phyloP scores from a whole-genome alignment of 805 yeast genomes.

The Cephaloascus albidus region DNA sequence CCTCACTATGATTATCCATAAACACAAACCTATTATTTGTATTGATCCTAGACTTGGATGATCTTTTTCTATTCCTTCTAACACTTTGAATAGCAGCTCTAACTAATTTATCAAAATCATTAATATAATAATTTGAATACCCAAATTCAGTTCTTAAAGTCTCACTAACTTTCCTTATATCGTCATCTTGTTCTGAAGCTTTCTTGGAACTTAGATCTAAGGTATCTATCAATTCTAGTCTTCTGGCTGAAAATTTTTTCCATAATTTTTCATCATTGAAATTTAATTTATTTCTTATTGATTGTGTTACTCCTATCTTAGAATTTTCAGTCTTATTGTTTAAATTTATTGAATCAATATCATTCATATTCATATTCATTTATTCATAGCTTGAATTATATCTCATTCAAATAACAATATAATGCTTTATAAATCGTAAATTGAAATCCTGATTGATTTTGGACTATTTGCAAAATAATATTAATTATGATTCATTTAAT shows the following conservation, averaged over 20 bases:
- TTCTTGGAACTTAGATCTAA: constrained; percentile 54
- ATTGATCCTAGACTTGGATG: constrained; percentile 17
- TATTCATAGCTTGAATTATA: no score
- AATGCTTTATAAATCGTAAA: no score
- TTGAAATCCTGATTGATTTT: no score
- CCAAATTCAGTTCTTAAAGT: constrained; percentile 71
- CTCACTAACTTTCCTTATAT: constrained; percentile 70
- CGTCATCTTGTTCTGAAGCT: constrained; percentile 88
- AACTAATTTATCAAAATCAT: constrained; percentile 83
- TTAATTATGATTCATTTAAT: no score
- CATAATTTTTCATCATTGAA: constrained; percentile 78
- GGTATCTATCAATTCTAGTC: constrained; percentile 82
- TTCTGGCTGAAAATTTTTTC: constrained; percentile 85
- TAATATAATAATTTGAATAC: constrained; percentile 44
- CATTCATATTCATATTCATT: no score
- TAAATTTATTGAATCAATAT: no score
- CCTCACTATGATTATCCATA: neutral
- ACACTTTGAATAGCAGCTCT: constrained; percentile 92
- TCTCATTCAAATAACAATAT: no score
- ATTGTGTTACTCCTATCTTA: constrained; percentile 42
- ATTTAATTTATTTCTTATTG: constrained; percentile 52
- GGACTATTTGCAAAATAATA: no score
- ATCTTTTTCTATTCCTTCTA: constrained; percentile 74
- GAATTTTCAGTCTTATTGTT: neutral
- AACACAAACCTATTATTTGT: constrained; percentile 2